Evolutionary conservation across 1,284 basidiomycete species (phyloP), one percentile per base, ranked within the genome.

Genomic region (Coniferiporia sulphurascens): DNA sequence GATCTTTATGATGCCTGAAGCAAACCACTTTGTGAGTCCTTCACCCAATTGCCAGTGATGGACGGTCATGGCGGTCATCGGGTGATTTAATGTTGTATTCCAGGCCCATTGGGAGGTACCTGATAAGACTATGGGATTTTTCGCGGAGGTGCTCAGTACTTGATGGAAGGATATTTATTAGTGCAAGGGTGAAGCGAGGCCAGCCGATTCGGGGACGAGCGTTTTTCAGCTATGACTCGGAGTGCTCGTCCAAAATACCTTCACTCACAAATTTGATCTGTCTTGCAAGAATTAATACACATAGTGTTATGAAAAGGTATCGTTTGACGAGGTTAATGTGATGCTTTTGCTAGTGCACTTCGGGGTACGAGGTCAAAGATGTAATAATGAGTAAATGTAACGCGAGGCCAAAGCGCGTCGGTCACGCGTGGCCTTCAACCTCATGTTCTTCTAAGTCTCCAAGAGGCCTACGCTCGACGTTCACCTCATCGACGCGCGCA

Each of bases 331-430:
- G 27, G 27, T 27, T 3, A 27, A 27, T 27, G 27, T 5, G 27
- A 27, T 27, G 27, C 27, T 27, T 27, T n/a, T n/a, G n/a, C 27
- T 5, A 27, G 27, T 27, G 27, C 27, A 27, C 27, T 27, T 27
- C 3, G 27, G 27, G 2, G 27, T 27, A 3, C 27, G 27, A 27
- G 27, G 27, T 27, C 27, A 27, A 27, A 27, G 27, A 27, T 27
- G 27, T 27, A 27, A 27, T 27, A 27, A 27, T 27, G 27, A 27
- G 27, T 27, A 27, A 27, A 27, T 27, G 27, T 27, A 27, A 27
- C 55, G 59, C 64, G 27, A 70, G 61, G n/a, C 67, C 13, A 62
- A 64, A 12, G 65, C 52, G 15, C 70, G 36, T 13, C 56, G 62
- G 50, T 68, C 63, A 41, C 38, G 27, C 27, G 15, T 41, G 38